These are phyloP conservation scores for Epichloe typhina DNA, from an alignment of 2,329 filamentous ascomycete genomes.

Conservation along the genomic window DNA sequence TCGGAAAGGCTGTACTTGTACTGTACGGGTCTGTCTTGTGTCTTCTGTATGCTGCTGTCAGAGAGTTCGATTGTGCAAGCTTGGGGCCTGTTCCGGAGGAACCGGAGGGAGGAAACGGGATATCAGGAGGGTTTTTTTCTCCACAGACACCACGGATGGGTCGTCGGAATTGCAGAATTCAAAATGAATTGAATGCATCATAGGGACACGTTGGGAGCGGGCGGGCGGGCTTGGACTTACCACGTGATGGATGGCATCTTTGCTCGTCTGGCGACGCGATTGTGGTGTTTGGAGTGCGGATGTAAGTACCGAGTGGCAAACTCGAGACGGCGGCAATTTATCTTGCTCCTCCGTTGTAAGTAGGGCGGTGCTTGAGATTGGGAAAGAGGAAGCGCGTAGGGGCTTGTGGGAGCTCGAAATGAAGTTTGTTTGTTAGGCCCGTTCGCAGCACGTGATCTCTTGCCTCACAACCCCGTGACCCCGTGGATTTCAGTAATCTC, in stretches of 20 bases:
- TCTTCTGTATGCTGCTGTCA: no score
- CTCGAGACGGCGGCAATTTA: no score
- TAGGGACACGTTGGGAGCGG: conserved; percentile 3
- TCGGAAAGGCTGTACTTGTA: background rate
- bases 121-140: conserved; percentile 17
- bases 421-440: background rate
- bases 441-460: background rate
- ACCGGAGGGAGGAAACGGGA: background rate
- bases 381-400: no score
- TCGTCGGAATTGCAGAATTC: conserved; percentile 39
- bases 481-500: background rate
- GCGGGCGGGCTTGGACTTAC: background rate
- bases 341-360: no score
- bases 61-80: background rate
- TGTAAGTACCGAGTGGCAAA: no score
- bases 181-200: conserved; percentile 26
- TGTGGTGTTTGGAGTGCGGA: no score
- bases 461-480: no score
- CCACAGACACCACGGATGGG: conserved; percentile 16
- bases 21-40: background rate
- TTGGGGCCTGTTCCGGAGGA: background rate
- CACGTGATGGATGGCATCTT: background rate
- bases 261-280: background rate
- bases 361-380: background rate
- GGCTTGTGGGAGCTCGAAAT: background rate